Conservation (phyloP, 2,329 filamentous ascomycete genomes). For the Arthrobotrys iridis region DNA sequence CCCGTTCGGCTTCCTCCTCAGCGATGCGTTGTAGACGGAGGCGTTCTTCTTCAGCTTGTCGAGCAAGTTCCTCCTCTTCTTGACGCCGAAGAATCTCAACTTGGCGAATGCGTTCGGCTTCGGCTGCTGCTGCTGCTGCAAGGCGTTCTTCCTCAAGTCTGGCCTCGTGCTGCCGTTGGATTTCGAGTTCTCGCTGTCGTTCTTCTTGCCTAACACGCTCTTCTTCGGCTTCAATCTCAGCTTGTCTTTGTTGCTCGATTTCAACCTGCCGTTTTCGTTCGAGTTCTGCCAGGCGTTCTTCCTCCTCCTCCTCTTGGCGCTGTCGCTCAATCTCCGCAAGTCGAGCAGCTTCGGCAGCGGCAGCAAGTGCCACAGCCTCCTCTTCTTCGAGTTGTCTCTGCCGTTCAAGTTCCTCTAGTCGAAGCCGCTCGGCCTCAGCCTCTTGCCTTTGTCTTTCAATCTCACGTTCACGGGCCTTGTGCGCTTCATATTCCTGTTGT, state of each 20-base stretch:
- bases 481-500: conserved; percentile 44
- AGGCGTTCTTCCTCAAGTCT: conserved; percentile 37
- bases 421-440: conserved; percentile 35
- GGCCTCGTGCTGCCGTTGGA: conserved; percentile 44
- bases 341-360: conserved; percentile 39
- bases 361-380: conserved; percentile 34
- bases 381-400: conserved; percentile 39
- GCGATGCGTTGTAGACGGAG: conserved; percentile 43
- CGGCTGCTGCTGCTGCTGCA: conserved; percentile 34
- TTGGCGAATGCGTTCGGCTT: conserved; percentile 48
- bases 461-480: conserved; percentile 46
- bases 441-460: conserved; percentile 47
- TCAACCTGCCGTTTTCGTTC: conserved; percentile 38
- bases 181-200: conserved; percentile 36
- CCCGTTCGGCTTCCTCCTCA: conserved; percentile 46
- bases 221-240: conserved; percentile 43
- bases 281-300: conserved; percentile 38
- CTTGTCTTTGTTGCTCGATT: conserved; percentile 28
- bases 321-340: conserved; percentile 42
- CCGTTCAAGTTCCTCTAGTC: conserved; percentile 34
- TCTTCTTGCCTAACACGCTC: conserved; percentile 40
- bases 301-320: conserved; percentile 33
- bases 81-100: conserved; percentile 25
- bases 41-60: conserved; percentile 45
- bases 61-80: conserved; percentile 38